A percentile compares a stretch with the other conserved stretches of the same genome.
phyloP scores from a whole-genome alignment of 345 rosid species.

The Sapria himalayana region DNA sequence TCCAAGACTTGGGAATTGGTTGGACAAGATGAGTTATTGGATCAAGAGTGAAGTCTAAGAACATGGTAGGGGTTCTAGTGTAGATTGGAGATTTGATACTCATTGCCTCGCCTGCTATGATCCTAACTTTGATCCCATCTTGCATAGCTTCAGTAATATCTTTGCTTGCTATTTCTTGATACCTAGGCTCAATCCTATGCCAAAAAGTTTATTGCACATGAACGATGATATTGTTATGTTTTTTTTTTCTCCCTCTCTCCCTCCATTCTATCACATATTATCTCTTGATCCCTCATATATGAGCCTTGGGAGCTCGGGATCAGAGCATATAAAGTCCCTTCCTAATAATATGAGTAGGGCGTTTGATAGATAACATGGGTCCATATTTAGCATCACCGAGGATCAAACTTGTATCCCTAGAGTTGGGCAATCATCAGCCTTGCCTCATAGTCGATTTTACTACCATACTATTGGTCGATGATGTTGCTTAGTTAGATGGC shows the following conservation, averaged over 20 bases:
- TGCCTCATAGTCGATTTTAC: conserved; percentile 5
- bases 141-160: conserved; percentile 40
- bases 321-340: neutral
- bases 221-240: too few species aligned
- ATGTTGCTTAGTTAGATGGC: too few species aligned
- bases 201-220: neutral
- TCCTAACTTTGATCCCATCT: conserved; percentile 50
- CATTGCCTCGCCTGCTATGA: conserved; percentile 73
- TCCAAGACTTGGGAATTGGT: conserved; percentile 42
- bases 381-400: conserved; percentile 1
- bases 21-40: conserved; percentile 49
- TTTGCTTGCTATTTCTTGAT: conserved; percentile 48
- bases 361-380: neutral
- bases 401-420: conserved; percentile 3
- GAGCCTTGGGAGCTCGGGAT: too few species aligned
- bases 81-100: conserved; percentile 50
- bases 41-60: conserved; percentile 54
- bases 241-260: too few species aligned
- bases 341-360: neutral
- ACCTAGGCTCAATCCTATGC: conserved; percentile 62
- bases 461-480: neutral
- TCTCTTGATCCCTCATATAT: too few species aligned
- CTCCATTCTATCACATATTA: too few species aligned
- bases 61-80: conserved; percentile 89
- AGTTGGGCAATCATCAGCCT: conserved; percentile 2